Percentiles rank a stretch among this genome's conserved stretches.
Conservation (phyloP, 1,284 basidiomycete species). For the Thelephora terrestris region DNA sequence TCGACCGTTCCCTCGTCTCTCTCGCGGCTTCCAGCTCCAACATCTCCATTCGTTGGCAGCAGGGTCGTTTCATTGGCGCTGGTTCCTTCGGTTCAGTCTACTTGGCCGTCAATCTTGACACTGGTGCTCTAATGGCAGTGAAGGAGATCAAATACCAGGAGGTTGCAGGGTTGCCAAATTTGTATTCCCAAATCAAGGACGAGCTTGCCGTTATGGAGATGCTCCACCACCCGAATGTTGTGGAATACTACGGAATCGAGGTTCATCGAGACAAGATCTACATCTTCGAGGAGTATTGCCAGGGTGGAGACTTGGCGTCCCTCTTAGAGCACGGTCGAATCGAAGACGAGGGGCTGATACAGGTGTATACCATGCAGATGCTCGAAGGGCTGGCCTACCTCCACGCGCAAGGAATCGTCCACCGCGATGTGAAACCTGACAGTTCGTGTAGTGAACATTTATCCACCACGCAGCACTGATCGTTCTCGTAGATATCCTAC, state of each 20-base stretch:
- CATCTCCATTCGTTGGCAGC: conserved; percentile 97
- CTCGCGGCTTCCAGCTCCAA: conserved; percentile 90
- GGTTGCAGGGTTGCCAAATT: conserved; percentile 68
- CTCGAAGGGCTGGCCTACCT: conserved; percentile 90
- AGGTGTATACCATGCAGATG: conserved; percentile 97
- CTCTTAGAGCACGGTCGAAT: conserved; percentile 91
- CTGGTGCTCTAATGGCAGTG: conserved; percentile 96
- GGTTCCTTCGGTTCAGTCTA: conserved; percentile 99
- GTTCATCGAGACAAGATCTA: conserved; percentile 99
- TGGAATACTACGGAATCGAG: conserved; percentile 99
- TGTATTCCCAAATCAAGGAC: conserved; percentile 93
- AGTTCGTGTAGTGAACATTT: conserved; percentile 47
- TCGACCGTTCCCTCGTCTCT: conserved; percentile 86
- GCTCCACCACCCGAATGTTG: conserved; percentile 95
- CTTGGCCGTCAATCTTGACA: conserved; percentile 93
- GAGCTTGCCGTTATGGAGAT: conserved; percentile 99
- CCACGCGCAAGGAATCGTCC: conserved; percentile 87
- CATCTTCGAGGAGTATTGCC: conserved; percentile 99
- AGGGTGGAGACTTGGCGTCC: conserved; percentile 88
- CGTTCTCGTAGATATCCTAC: conserved; percentile 68
- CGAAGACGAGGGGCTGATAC: conserved; percentile 94
- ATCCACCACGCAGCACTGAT: conserved; percentile 9
- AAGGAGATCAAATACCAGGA: conserved; percentile 99
- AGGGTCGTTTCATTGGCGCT: conserved; percentile 94
- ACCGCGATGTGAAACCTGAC: conserved; percentile 98